phyloP scores from a whole-genome alignment of 1,284 basidiomycete genomes.

The Malassezia vespertilionis region DNA sequence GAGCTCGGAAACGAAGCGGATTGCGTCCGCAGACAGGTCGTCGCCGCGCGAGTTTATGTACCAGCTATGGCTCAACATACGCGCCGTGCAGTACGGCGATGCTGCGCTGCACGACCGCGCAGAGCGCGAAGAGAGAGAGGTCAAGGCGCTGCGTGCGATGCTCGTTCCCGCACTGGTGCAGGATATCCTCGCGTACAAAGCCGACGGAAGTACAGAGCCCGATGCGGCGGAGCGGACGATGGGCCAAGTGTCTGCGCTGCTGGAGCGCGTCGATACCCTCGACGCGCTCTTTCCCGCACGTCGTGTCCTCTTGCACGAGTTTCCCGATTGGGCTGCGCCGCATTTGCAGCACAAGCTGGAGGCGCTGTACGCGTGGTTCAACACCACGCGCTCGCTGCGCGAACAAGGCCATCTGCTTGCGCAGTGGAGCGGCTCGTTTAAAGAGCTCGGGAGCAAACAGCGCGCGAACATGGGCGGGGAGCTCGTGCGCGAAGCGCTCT shows the following conservation, averaged over 20 bases:
- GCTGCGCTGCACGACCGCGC: slow-evolving; percentile 53
- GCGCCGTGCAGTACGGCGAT: slow-evolving; percentile 66
- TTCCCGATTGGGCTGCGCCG: slow-evolving; percentile 33
- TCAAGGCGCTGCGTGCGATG: slow-evolving; percentile 70
- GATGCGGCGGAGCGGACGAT: not conserved
- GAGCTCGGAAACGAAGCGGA: slow-evolving; percentile 44
- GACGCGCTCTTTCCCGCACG: slow-evolving; percentile 41
- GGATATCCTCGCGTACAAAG: slow-evolving; percentile 56
- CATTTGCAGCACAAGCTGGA: slow-evolving; percentile 34
- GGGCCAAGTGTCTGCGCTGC: slow-evolving; percentile 26
- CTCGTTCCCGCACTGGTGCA: slow-evolving; percentile 71
- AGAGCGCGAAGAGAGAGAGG: slow-evolving; percentile 66
- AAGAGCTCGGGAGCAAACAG: slow-evolving; percentile 7
- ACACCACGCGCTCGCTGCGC: slow-evolving; percentile 28
- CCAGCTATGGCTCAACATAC: slow-evolving; percentile 73
- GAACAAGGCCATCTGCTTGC: slow-evolving; percentile 38
- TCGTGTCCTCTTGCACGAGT: slow-evolving; percentile 29
- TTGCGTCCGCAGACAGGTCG: slow-evolving; percentile 48
- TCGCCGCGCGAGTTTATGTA: slow-evolving; percentile 41
- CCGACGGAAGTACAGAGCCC: too few relatives aligned
- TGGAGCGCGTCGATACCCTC: slow-evolving; percentile 32
- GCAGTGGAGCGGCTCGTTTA: slow-evolving; percentile 40
- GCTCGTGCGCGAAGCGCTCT: slow-evolving; percentile 49
- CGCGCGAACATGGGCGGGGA: slow-evolving; percentile 1
- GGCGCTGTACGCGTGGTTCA: slow-evolving; percentile 44